Evolutionary conservation across 179 eudicot genomes (phyloP), one percentile per base, ranked within the genome.

Genomic region (Corrigiola litoralis): DNA sequence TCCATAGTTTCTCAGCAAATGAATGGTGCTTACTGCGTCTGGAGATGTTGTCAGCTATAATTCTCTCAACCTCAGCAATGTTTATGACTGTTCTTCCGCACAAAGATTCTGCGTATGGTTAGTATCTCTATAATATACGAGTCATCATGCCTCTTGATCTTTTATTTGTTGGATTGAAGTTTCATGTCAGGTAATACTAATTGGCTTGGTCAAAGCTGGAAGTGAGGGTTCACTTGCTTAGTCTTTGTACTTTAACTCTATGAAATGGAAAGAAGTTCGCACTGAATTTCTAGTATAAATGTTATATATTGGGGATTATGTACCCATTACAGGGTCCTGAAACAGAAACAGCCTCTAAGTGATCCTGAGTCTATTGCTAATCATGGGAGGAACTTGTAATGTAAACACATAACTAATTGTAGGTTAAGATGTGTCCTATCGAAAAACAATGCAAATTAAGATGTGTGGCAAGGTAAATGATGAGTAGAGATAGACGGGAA

Each of bases 1-100:
- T 69, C 42, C 60, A 61, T 54, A 40, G n/a, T 36, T 69, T 69
- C 42, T 12, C 61, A 10, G 73, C 67, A 25, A 61, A 61, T 51
- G 67, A 68, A 18, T 69, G 73, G 73, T 69, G 54, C 12, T 40
- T 69, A 23, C 17, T 24, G 32, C 17, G 60, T 32, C 36, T 69
- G 3, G 73, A 69, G 33, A 49, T 61, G 20, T 12, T 54, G 6
- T 69, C 37, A 31, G 36, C 67, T 20, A 14, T 61, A 61, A 27
- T 69, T 18, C 42, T 69, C 13, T 61, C 73, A 13, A 61, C 61
- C 28, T 24, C 73, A 38, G 48, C 73, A 38, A 16, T 51, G 6
- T 51, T 61, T 24, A 69, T 69, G 73, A 33, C 40, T 34, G 5
- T 67, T 63, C 71, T 68, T 27, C 65, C 72, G 0, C 47, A 54